Evolutionary conservation across 164 flowering plant species (phyloP), one percentile per base, ranked within the genome.

Genomic region (Annona cherimola): DNA sequence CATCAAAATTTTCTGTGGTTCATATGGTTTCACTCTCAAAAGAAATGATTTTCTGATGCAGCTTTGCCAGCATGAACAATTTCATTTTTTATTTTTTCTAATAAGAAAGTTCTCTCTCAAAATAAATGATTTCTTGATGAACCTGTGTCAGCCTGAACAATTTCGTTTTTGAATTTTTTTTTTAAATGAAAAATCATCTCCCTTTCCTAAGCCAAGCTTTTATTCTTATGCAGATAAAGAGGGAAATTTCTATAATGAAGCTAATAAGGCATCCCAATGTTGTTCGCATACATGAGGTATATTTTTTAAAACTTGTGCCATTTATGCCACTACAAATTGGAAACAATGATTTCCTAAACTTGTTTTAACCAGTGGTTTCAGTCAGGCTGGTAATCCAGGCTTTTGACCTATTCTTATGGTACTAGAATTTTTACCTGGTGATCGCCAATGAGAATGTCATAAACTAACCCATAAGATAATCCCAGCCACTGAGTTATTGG

Each of bases 191-290:
- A 26, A 26, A 26, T 26, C 35, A 26, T 26, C 35, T 26, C 35
- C 35, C 42, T 42, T 11, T 50, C 14, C 57, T 50, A 7, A 39
- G 19, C 42, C 14, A 63, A 63, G 18, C 45, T 40, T 39, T 4
- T 61, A 19, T 64, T 43, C 42, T 41, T 64, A 14, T 14, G 77
- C 88, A 93, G 98, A 89, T 93, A 73, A 84, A 73, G 81, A 79
- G 96, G 71, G 98, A 93, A 80, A 71, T 93, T 79, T 91, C 92
- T 35, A 93, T 92, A 16, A 90, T 93, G 98, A 93, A 93, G 85
- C 76, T 86, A 73, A 86, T 93, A 76, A 88, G 87, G 81, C 98
- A 93, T 90, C 98, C 98, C 42, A 85, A 93, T 81, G 98, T 93
- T 71, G 92, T 93, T 69, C 88, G 85, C 74, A 78, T 89, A 76